Evolutionary conservation across 495 filamentous ascomycete species (phyloP), one percentile per base, ranked within the genome.

Genomic region (Aspergillus steynii): DNA sequence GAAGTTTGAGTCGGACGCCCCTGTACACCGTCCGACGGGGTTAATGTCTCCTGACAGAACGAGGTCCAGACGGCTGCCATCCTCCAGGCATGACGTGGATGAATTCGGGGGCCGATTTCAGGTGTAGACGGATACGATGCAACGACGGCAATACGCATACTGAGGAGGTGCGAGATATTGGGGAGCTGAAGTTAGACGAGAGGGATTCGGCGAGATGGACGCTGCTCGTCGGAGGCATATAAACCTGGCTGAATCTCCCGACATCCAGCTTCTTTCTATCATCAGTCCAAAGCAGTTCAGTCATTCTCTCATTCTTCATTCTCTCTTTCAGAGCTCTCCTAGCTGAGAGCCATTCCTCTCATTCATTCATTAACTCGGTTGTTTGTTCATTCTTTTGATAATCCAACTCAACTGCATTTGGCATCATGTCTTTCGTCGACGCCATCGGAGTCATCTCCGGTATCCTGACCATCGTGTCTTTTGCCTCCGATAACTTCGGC

Each of bases 361-460:
- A 42, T 42, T 42, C 9, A 42, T 42, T 42, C 12, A 14, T 15
- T 42, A 1, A 14, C 14, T 42, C 10, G 14, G 4, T 42, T 42
- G 37, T 42, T 42, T 15, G 14, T 42, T 42, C 37, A 42, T 42
- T 14, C 5, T 14, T 14, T 42, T 42, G 10, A 42, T 42, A 10
- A 42, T 42, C 37, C 9, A 42, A 42, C 9, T 42, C 12, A 12
- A 42, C 37, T 42, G 37, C 37, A 14, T 42, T 15, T 42, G 37
- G 37, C 37, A 42, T 42, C 37, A 42, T 42, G 37, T 42, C 37
- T 15, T 42, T 42, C 37, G 50, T 57, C 34, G 54, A 62, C 14
- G 60, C 50, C 15, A 62, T 62, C 42, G 60, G 60, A 49, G 50
- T 62, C 26, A 53, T 62, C 25, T 62, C 60, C 60, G 60, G 60